A percentile compares a stretch with the other conserved stretches of the same genome.
Conservation (phyloP, 192 early-diverging fungal genomes). For the Backusella morwellensis region DNA sequence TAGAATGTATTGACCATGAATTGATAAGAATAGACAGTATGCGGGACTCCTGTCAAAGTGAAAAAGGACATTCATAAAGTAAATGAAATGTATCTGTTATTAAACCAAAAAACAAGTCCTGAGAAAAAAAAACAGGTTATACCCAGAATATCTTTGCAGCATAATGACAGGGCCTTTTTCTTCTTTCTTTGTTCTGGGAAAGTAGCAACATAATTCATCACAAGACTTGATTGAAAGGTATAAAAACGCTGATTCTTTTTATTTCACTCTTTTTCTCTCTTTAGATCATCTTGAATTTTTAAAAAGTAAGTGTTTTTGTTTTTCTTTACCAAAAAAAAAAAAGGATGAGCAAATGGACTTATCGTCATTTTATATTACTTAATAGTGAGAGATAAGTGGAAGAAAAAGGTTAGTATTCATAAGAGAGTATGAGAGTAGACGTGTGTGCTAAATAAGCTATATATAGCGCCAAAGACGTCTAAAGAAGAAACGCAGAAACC, state of each 20-base stretch:
- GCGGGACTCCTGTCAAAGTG: too few relatives aligned
- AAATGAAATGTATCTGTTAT: background rate
- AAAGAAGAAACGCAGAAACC: background rate
- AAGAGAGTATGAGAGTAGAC: background rate
- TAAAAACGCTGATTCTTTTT: background rate
- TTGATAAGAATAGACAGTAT: background rate
- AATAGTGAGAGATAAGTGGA: constrained; percentile 8
- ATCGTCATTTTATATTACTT: background rate
- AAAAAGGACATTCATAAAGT: background rate
- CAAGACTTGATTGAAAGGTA: background rate
- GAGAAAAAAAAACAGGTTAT: background rate
- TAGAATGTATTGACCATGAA: background rate
- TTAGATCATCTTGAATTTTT: background rate
- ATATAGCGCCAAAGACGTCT: constrained; percentile 9
- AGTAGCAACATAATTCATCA: background rate
- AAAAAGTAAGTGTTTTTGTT: background rate
- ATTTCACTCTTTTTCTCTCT: background rate
- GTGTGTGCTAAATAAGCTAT: background rate
- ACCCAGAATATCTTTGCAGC: background rate
- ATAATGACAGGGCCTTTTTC: background rate
- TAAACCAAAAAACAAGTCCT: background rate
- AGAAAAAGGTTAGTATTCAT: constrained; percentile 6
- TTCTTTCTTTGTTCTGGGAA: background rate
- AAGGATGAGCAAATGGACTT: background rate
- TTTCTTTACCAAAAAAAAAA: background rate